Evolutionary conservation across 2,329 filamentous ascomycete species (phyloP), one percentile per base, ranked within the genome.

Genomic region (Aspergillus ochraceus): DNA sequence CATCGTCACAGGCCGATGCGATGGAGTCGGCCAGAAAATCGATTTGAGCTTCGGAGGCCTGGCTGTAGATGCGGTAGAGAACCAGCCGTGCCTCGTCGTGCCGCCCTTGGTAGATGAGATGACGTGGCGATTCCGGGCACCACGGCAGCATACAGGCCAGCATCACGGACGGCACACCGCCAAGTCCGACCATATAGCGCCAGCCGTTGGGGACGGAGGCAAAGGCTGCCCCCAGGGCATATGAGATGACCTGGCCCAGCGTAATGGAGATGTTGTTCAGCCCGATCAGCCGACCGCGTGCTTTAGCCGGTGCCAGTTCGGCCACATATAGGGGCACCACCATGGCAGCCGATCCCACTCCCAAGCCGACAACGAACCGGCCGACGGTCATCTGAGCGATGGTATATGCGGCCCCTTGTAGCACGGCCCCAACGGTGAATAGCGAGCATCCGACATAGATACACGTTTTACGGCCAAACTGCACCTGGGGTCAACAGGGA

Each of bases 131-230:
- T 39, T 69, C 68, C 11, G 68, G 81, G 63, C 79, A 82, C 66
- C 79, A 79, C 0, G 78, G 76, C 9, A 84, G 74, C 6, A 84
- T 70, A 29, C 66, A 68, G 1, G 63, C 74, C 2, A 84, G 75
- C 6, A 83, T 56, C 24, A 84, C 71, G 2, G 81, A 74, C 0
- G 82, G 82, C 1, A 81, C 55, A 3, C 72, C 82, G 20, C 81
- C 81, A 1, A 79, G 71, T 0, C 76, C 81, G 3, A 83, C 80
- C 76, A 83, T 83, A 57, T 78, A 81, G 60, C 81, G 68, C 82
- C 81, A 84, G 17, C 80, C 80, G 24, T 77, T 67, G 12, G 70
- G 62, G 0, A 82, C 77, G 1, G 75, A 57, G 0, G 76, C 71
- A 49, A 81, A 79, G 1, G 69, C 76, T 0, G 78, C 78, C 2